Conservation (phyloP, 139 green algal species). For the Picochlorum sp. region DNA sequence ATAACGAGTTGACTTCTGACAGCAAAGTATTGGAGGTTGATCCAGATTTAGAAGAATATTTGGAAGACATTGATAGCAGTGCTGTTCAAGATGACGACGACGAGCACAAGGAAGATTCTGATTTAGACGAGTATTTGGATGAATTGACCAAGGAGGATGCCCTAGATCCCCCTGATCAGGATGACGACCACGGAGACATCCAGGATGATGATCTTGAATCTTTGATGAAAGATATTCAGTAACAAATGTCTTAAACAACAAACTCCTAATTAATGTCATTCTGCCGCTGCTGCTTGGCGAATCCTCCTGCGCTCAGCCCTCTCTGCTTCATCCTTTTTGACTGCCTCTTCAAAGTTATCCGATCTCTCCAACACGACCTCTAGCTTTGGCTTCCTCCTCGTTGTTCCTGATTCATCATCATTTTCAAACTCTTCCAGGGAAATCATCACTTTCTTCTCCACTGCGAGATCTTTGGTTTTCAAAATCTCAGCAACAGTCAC, state of each 20-base stretch:
- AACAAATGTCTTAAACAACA: neutral
- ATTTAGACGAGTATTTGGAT: slow-evolving; percentile 54
- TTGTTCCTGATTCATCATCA: slow-evolving; percentile 15
- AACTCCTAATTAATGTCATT: neutral
- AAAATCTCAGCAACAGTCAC: slow-evolving; percentile 83
- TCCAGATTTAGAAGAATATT: slow-evolving; percentile 50
- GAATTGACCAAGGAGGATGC: slow-evolving; percentile 29
- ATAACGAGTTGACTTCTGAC: neutral
- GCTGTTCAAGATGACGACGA: slow-evolving; percentile 22
- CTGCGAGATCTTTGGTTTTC: slow-evolving; percentile 63
- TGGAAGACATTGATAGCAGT: slow-evolving; percentile 27
- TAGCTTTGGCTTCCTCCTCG: slow-evolving; percentile 67
- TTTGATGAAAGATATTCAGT: slow-evolving; percentile 4
- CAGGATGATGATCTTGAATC: neutral
- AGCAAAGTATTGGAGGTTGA: slow-evolving; percentile 33
- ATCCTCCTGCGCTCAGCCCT: slow-evolving; percentile 5
- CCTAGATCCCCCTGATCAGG: neutral
- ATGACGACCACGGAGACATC: neutral
- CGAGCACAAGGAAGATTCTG: slow-evolving; percentile 19
- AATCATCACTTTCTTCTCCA: slow-evolving; percentile 48
- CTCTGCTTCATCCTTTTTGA: slow-evolving; percentile 27
- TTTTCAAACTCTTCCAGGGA: slow-evolving; percentile 25
- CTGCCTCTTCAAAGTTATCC: slow-evolving; percentile 54
- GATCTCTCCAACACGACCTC: slow-evolving; percentile 66
- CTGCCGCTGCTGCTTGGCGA: neutral